Conservation (phyloP, 2,329 filamentous ascomycete species). For the Colletotrichum liaoningense region DNA sequence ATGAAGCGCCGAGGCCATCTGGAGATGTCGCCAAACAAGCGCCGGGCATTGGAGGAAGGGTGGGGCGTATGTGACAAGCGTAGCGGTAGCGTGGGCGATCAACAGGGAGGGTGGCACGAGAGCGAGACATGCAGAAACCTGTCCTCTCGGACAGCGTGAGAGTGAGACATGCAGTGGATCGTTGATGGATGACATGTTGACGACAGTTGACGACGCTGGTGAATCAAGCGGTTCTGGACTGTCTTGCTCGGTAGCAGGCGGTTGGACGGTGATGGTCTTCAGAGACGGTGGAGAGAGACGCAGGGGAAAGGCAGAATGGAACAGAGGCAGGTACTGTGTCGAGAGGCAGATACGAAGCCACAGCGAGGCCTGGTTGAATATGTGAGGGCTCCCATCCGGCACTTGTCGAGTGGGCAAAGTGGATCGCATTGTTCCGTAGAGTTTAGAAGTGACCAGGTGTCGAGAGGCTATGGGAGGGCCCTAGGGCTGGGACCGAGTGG, state of each 20-base stretch:
- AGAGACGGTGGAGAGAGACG: slow-evolving; percentile 4
- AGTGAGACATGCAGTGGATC: slow-evolving; percentile 51
- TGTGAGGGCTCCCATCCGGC: slow-evolving; percentile 30
- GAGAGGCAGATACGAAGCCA: background rate
- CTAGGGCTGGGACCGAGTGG: background rate
- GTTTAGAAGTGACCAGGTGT: background rate
- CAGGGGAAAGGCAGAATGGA: slow-evolving; percentile 9
- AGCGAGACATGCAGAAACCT: slow-evolving; percentile 47
- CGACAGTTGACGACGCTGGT: slow-evolving; percentile 19
- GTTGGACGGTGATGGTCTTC: slow-evolving; percentile 3
- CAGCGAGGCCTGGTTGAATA: background rate
- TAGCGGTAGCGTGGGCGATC: slow-evolving; percentile 36
- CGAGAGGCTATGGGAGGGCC: background rate
- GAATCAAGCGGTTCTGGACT: background rate
- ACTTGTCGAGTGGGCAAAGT: background rate
- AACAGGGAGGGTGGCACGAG: slow-evolving; percentile 33
- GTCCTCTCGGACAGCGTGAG: slow-evolving; percentile 47
- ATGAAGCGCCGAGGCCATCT: slow-evolving; percentile 7
- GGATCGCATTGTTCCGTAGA: background rate
- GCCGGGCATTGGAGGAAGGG: slow-evolving; percentile 32
- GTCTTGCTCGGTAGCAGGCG: slow-evolving; percentile 18
- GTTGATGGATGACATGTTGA: slow-evolving; percentile 40
- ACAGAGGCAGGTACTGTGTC: background rate
- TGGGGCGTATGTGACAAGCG: slow-evolving; percentile 38
- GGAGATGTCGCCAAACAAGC: slow-evolving; percentile 33